phyloP scores from a whole-genome alignment of 2,329 filamentous ascomycete species.

The Zymoseptoria pseudotritici region DNA sequence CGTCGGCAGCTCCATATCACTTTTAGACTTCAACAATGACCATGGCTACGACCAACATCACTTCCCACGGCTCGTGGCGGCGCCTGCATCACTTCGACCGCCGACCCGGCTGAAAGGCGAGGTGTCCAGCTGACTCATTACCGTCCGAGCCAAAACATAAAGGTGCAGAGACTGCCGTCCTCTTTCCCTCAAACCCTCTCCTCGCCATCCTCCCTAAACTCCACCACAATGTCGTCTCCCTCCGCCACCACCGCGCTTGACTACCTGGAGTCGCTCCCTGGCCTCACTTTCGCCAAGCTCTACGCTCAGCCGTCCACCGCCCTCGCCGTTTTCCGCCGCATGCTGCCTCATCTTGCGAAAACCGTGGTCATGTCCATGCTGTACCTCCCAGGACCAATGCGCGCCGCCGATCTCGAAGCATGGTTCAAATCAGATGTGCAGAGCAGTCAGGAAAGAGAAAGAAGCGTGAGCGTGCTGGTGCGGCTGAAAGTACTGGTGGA shows the following conservation, averaged over 20 bases:
- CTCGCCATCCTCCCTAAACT: not conserved
- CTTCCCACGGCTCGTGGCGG: no score
- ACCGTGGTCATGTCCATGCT: constrained; percentile 92
- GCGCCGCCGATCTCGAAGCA: constrained; percentile 69
- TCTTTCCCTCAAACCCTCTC: not conserved
- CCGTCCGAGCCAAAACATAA: not conserved
- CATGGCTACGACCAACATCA: not conserved
- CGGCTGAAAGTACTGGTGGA: constrained; percentile 79
- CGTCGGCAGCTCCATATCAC: not conserved
- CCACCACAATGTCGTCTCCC: constrained; percentile 33
- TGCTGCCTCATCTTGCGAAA: constrained; percentile 92
- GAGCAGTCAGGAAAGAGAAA: constrained; percentile 58
- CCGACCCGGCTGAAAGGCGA: no score
- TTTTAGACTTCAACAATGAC: not conserved
- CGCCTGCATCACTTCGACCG: no score
- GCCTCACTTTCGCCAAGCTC: constrained; percentile 80
- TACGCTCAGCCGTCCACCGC: constrained; percentile 95
- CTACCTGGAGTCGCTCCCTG: constrained; percentile 85
- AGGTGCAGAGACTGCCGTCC: not conserved
- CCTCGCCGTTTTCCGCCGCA: constrained; percentile 91
- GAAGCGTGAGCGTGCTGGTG: constrained; percentile 72
- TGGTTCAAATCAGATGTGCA: constrained; percentile 65
- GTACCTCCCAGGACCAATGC: constrained; percentile 76
- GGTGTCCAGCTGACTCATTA: not conserved
- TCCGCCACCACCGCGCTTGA: constrained; percentile 63